Conservation (phyloP, 2,329 filamentous ascomycete genomes). For the Cercospora zeae-maydis region DNA sequence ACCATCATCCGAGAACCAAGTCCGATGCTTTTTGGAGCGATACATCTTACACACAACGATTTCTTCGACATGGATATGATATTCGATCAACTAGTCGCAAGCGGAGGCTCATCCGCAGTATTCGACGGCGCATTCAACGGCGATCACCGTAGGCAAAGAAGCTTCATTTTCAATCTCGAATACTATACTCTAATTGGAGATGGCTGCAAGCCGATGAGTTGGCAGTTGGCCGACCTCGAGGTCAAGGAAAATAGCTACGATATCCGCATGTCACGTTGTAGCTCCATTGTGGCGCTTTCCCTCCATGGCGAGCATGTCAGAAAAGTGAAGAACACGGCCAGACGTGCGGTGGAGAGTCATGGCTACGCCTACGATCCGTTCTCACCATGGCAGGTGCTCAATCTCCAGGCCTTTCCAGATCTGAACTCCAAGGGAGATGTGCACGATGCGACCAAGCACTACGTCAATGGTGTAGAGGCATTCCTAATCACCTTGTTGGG, state of each 20-base stretch:
- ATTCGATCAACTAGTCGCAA: conserved; percentile 53
- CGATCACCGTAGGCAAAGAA: conserved; percentile 50
- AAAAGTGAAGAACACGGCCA: conserved; percentile 49
- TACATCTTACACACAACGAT: conserved; percentile 56
- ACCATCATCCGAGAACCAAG: conserved; percentile 60
- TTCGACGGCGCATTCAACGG: conserved; percentile 45
- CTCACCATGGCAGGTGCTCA: conserved; percentile 59
- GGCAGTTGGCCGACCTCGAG: conserved; percentile 55
- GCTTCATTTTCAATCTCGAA: conserved; percentile 62
- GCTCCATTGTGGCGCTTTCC: conserved; percentile 57
- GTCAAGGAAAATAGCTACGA: conserved; percentile 44
- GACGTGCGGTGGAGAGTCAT: conserved; percentile 48
- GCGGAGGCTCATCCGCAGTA: conserved; percentile 43
- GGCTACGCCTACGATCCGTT: conserved; percentile 58
- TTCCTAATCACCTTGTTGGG: conserved; percentile 57
- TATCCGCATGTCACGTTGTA: conserved; percentile 58
- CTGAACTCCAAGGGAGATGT: conserved; percentile 55
- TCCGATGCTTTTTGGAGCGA: conserved; percentile 56
- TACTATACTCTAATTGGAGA: conserved; percentile 61
- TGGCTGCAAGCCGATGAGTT: conserved; percentile 55
- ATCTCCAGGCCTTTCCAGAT: conserved; percentile 58
- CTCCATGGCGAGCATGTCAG: conserved; percentile 52
- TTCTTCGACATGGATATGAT: conserved; percentile 63
- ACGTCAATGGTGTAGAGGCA: conserved; percentile 59
- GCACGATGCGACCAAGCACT: conserved; percentile 55